Evolutionary conservation across 2,329 filamentous ascomycete genomes (phyloP).

Genomic region (Alternaria sp.): DNA sequence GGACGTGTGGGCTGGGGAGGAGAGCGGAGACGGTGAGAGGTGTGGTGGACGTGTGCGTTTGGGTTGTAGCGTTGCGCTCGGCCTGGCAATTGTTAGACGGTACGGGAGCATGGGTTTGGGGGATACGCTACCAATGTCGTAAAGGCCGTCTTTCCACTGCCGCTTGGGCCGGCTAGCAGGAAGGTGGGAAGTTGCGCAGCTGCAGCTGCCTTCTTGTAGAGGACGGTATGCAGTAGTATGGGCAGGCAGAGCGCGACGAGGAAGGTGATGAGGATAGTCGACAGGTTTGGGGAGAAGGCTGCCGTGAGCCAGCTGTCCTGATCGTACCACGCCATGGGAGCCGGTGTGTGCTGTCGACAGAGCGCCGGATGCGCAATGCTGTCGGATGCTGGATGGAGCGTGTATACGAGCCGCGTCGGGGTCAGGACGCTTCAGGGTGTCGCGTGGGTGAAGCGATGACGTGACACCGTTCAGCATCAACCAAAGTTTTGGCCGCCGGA

Average conservation of each 20-base stretch:
- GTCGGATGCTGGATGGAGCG: background rate
- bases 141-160: conserved; percentile 86
- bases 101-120: background rate
- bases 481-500: conserved; percentile 14
- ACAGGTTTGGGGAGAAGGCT: conserved; percentile 53
- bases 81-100: conserved; percentile 41
- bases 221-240: conserved; percentile 75
- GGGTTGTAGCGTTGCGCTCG: conserved; percentile 61
- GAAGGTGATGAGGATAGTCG: conserved; percentile 69
- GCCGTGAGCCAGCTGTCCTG: conserved; percentile 55
- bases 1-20: conserved; percentile 61
- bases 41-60: conserved; percentile 59
- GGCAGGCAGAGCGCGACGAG: conserved; percentile 76
- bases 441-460: conserved; percentile 23
- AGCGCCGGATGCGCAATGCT: background rate
- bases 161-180: conserved; percentile 80
- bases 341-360: background rate
- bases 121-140: conserved; percentile 70
- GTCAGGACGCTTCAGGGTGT: background rate
- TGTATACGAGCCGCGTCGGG: background rate
- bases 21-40: conserved; percentile 65
- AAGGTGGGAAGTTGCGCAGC: conserved; percentile 73
- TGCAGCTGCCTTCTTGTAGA: conserved; percentile 72
- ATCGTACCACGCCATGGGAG: conserved; percentile 46
- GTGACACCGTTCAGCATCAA: conserved; percentile 24